Evolutionary conservation across 2,329 filamentous ascomycete species (phyloP).

Genomic region (Byssochlamys sp.): DNA sequence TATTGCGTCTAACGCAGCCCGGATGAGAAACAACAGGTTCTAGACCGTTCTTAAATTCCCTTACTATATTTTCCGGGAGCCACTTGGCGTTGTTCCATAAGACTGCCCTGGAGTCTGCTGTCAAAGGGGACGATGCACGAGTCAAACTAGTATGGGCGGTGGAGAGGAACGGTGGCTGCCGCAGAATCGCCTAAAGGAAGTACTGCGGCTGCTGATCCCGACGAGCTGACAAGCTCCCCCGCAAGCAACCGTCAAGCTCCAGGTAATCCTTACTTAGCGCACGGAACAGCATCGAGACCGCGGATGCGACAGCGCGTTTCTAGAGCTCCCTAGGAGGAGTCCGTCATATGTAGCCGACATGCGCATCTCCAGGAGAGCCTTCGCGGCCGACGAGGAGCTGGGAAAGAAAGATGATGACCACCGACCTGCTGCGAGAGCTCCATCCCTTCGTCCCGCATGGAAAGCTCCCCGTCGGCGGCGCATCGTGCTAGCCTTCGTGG

Average conservation of each 20-base stretch:
- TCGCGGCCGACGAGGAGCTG: conserved; percentile 51
- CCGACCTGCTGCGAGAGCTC: conserved; percentile 26
- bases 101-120: background rate
- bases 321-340: conserved; percentile 16
- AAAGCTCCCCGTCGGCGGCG: conserved; percentile 39
- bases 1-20: background rate
- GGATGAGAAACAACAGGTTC: background rate
- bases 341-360: conserved; percentile 20
- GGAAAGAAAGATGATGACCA: conserved; percentile 58
- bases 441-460: conserved; percentile 24
- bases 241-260: conserved; percentile 1
- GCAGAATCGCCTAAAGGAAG: background rate
- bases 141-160: background rate
- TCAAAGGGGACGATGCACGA: background rate
- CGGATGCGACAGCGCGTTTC: conserved; percentile 5
- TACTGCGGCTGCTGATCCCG: background rate
- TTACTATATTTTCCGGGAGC: background rate
- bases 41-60: background rate
- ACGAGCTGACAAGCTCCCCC: conserved; percentile 3
- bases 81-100: background rate
- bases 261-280: background rate
- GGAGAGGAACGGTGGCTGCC: background rate
- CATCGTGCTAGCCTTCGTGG: conserved; percentile 38
- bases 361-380: conserved; percentile 32
- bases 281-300: background rate